Evolutionary conservation across 169 alveolate genomes (phyloP).

Genomic region (Perkinsus chesapeaki): DNA sequence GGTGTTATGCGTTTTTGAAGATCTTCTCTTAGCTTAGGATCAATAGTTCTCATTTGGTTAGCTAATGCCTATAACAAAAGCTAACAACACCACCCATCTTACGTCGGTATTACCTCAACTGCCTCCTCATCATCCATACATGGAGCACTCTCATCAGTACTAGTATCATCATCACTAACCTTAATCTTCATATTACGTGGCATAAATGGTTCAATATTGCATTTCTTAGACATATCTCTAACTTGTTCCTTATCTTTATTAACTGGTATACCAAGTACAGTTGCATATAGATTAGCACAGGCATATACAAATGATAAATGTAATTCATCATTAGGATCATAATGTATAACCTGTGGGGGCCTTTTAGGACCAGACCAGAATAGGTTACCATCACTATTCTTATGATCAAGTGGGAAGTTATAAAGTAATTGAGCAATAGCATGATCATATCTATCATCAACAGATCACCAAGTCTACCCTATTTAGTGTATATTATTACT

Average conservation of each 20-base stretch:
- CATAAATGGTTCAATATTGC: conserved; percentile 35
- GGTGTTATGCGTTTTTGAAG: conserved; percentile 35
- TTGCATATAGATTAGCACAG: conserved; percentile 81
- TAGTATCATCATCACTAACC: conserved; percentile 66
- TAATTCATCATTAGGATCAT: conserved; percentile 67
- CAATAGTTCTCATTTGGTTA: conserved; percentile 7
- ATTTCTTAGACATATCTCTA: conserved; percentile 30
- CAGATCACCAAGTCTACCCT: conserved; percentile 10
- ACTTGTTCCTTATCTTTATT: conserved; percentile 35
- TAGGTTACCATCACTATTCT: conserved; percentile 82
- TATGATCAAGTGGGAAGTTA: conserved; percentile 91
- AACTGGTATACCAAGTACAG: conserved; percentile 49
- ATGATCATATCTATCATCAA: neutral
- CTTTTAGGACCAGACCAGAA: conserved; percentile 99
- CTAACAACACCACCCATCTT: no score
- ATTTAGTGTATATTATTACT: neutral
- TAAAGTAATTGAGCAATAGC: conserved; percentile 79
- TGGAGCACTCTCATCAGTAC: conserved; percentile 41
- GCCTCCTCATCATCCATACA: conserved; percentile 20
- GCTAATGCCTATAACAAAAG: no score
- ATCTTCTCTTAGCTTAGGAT: neutral
- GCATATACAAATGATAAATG: conserved; percentile 75
- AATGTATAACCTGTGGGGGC: conserved; percentile 85
- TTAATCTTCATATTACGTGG: conserved; percentile 56
- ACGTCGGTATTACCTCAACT: neutral